Base-by-base conservation (phyloP, 1,284 basidiomycete genomes). In the Ustilago hordei region DNA sequence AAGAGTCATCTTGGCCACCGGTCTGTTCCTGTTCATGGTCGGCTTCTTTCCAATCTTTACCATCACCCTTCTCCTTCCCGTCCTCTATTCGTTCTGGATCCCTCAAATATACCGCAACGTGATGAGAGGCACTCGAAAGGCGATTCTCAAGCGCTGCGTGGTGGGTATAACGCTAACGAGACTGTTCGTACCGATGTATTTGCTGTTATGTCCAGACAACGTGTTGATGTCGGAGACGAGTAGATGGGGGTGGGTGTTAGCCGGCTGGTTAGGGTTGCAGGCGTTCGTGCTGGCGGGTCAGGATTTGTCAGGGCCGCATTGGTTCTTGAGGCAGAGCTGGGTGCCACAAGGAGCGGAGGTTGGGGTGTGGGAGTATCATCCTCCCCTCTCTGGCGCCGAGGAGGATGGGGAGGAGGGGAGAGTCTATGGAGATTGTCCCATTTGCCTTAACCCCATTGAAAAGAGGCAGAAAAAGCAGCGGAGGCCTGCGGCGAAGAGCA, bases 41-140 rank as follows among this genome's bases (percentile, higher is more conserved):
- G 69, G 47, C 6, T 73, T 77, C 54, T 77, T 77, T 39, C 69
- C 69, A 4, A 15, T 67, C 15, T 3, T 73, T 17, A 63, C 60
- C 8, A 34, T 63, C 1, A 31, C 43, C 2, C 34, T 93, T 48
- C 90, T 93, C 79, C 89, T 95, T n/a, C 90, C 89, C 15, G 83
- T 88, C 23, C 89, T 93, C 67, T 93, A 95, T 86, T 91, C 91
- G 2, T 90, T 90, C 75, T 96, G 94, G 94, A 78, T 92, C 2
- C 92, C 93, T 6, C 94, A 95, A 87, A 94, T 95, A 60, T 88
- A 91, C 71, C 89, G 94, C 32, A 93, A 94, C 45, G 90, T 90
- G 7, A 89, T 89, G 31, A 89, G 92, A 23, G 92, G 92, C 6
- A 89, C 92, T 60, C 89, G 89, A 8, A 92, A 92, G 80, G 92